Percentiles rank a stretch among this genome's conserved stretches.
These are phyloP conservation scores for Yamadazyma blattariae DNA, from an alignment of 1,139 yeast species.

Conservation along the genomic window DNA sequence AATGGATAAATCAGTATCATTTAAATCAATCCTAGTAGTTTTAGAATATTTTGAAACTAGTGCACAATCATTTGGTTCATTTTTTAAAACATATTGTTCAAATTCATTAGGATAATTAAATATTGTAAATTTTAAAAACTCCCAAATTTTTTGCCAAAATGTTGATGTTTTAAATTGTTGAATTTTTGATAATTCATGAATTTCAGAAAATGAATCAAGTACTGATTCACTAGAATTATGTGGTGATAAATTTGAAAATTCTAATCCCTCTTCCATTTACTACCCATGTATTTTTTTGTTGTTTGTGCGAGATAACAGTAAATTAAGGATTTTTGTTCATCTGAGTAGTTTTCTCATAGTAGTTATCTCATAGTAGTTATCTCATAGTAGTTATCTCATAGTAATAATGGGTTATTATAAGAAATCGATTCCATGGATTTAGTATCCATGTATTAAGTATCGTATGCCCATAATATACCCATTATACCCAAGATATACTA, in stretches of 20 bases:
- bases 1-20: conserved; percentile 22
- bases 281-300: neutral
- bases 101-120: neutral
- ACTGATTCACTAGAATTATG: neutral
- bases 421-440: no score
- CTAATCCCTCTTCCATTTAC: neutral
- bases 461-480: no score
- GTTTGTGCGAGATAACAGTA: conserved; percentile 2
- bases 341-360: no score
- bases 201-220: conserved; percentile 1
- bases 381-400: neutral
- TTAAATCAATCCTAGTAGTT: conserved; percentile 36
- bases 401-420: no score
- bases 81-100: conserved; percentile 36
- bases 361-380: neutral
- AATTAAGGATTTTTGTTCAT: no score
- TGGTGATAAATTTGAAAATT: neutral
- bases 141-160: neutral
- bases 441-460: no score
- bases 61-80: conserved; percentile 57
- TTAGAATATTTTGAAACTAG: conserved; percentile 47
- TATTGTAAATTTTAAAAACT: neutral
- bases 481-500: no score
- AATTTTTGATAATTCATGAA: conserved; percentile 6
- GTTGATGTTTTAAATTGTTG: conserved; percentile 5